Conservation (phyloP, 2,329 filamentous ascomycete species). For the Emergomyces orientalis region DNA sequence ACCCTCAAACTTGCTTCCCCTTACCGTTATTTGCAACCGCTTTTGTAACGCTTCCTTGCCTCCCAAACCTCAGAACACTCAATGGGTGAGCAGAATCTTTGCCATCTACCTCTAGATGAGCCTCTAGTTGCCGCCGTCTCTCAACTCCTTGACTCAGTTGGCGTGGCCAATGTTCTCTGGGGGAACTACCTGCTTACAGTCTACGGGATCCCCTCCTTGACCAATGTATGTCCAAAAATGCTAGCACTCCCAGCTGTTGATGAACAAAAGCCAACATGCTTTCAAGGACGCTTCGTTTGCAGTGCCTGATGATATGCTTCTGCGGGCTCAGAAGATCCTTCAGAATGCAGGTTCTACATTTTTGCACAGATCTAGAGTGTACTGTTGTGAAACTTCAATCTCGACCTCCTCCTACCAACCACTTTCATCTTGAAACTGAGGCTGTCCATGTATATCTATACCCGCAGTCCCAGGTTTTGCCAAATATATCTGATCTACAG, state of each 20-base stretch:
- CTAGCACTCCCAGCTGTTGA: not conserved
- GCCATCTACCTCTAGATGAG: not conserved
- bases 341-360: constrained; percentile 3
- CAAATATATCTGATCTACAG: constrained; percentile 11
- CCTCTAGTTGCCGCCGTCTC: constrained; percentile 18
- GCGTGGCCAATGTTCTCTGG: constrained; percentile 22
- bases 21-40: constrained; percentile 3
- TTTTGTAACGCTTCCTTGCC: constrained; percentile 1
- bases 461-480: constrained; percentile 11
- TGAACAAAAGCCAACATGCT: constrained; percentile 1
- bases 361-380: constrained; percentile 9
- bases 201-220: constrained; percentile 20
- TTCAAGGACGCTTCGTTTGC: constrained; percentile 12
- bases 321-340: not conserved
- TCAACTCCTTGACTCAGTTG: constrained; percentile 14
- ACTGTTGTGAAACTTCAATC: constrained; percentile 5
- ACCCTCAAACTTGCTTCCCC: not conserved
- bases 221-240: constrained; percentile 7
- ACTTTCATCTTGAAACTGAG: constrained; percentile 11
- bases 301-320: constrained; percentile 10
- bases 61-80: not conserved
- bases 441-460: constrained; percentile 10
- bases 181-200: constrained; percentile 25
- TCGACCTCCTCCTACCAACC: constrained; percentile 10
- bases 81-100: constrained; percentile 5